A percentile compares a stretch with the other conserved stretches of the same genome.
Evolutionary conservation across 805 yeast genomes (phyloP).

Genomic region (Wickerhamiella slavikovae): DNA sequence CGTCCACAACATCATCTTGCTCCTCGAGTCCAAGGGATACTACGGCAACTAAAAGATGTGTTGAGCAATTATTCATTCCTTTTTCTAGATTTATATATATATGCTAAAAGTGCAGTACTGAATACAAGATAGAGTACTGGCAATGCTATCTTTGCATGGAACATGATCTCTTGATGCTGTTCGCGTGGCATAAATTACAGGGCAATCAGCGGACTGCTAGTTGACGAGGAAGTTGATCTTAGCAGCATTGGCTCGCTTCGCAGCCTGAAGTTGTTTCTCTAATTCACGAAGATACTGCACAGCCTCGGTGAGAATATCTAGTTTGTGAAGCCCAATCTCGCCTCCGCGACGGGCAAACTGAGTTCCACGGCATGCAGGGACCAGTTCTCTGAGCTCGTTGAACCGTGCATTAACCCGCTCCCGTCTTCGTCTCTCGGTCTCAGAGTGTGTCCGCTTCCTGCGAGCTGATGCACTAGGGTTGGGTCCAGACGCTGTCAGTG

Average conservation of each 20-base stretch:
- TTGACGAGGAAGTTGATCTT: conserved; percentile 4
- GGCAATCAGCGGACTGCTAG: background rate
- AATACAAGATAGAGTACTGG: no score
- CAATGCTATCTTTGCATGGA: background rate
- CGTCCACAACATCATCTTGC: conserved; percentile 49
- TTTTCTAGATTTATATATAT: background rate
- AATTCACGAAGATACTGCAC: conserved; percentile 61
- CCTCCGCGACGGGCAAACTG: conserved; percentile 16
- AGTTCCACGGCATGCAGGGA: conserved; percentile 56
- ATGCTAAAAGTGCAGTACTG: background rate
- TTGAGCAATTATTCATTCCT: background rate
- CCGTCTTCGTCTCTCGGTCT: conserved; percentile 61
- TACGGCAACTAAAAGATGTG: conserved; percentile 30
- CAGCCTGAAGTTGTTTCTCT: conserved; percentile 18
- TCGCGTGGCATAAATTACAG: background rate
- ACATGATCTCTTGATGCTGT: no score
- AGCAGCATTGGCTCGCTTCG: background rate
- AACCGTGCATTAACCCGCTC: conserved; percentile 66
- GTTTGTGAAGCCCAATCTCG: conserved; percentile 53
- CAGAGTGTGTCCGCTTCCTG: no score
- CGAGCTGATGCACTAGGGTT: no score
- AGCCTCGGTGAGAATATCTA: conserved; percentile 62
- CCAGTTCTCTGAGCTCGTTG: conserved; percentile 54
- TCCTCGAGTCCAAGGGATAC: conserved; percentile 69
- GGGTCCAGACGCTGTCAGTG: no score